phyloP scores from a whole-genome alignment of 2,329 filamentous ascomycete species.

The Cladosporium velox region DNA sequence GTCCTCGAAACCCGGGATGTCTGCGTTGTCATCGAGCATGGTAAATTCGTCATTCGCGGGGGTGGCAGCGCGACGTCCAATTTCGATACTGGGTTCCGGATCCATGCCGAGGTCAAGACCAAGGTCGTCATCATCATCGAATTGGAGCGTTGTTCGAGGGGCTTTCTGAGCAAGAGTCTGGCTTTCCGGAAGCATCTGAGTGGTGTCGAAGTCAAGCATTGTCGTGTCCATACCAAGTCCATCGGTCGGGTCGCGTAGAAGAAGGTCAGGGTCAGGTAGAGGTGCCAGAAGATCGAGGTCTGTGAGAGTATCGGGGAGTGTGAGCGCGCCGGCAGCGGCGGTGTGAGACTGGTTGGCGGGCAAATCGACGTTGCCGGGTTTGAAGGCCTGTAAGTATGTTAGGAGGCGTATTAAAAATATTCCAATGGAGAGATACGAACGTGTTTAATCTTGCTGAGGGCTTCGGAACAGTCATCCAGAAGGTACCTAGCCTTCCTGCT shows the following conservation, averaged over 20 bases:
- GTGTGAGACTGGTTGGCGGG: constrained; percentile 74
- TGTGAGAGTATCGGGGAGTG: constrained; percentile 88
- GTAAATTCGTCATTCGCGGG: constrained; percentile 57
- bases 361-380: constrained; percentile 93
- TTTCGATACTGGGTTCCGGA: constrained; percentile 68
- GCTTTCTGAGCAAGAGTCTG: constrained; percentile 33
- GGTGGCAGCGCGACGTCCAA: constrained; percentile 80
- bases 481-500: constrained; percentile 95
- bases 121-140: constrained; percentile 58
- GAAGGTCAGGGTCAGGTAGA: constrained; percentile 80
- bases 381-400: constrained; percentile 70
- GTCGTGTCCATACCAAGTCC: constrained; percentile 43
- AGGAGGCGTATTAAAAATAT: neutral
- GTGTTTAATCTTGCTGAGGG: constrained; percentile 98
- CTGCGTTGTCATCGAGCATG: constrained; percentile 57
- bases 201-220: constrained; percentile 61
- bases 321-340: constrained; percentile 80
- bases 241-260: constrained; percentile 53
- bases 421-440: constrained; percentile 53
- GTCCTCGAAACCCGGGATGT: constrained; percentile 48
- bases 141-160: constrained; percentile 35
- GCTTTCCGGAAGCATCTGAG: constrained; percentile 73
- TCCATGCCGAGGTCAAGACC: constrained; percentile 67
- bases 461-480: constrained; percentile 95
- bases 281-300: constrained; percentile 81